A percentile compares a stretch with the other conserved stretches of the same genome.
Conservation (phyloP, 805 yeast species). For the Priceomyces castillae region DNA sequence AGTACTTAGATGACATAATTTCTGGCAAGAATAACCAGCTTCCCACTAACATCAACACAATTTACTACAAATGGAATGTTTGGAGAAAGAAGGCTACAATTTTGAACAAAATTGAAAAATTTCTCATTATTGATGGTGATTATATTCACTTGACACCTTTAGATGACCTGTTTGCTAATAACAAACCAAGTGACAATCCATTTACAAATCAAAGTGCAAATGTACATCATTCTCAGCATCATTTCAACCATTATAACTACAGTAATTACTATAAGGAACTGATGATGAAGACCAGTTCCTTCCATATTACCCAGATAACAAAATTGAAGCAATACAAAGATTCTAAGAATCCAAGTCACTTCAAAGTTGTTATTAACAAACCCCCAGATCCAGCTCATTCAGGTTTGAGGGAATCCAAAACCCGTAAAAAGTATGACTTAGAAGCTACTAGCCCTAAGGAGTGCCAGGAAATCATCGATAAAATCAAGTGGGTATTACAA, state of each 20-base stretch:
- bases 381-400: constrained; percentile 22
- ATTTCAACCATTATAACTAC: constrained; percentile 39
- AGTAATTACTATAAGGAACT: constrained; percentile 56
- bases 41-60: constrained; percentile 43
- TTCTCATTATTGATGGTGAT: constrained; percentile 90
- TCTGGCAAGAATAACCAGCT: constrained; percentile 26
- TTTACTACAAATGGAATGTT: constrained; percentile 81
- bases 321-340: constrained; percentile 68
- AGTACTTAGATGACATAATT: constrained; percentile 31
- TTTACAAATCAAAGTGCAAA: constrained; percentile 17
- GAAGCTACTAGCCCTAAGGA: constrained; percentile 66
- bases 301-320: constrained; percentile 76
- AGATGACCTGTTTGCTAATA: constrained; percentile 56
- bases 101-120: constrained; percentile 73
- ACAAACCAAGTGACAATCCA: constrained; percentile 32
- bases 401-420: constrained; percentile 49
- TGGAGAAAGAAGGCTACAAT: constrained; percentile 88
- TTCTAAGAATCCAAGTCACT: constrained; percentile 66
- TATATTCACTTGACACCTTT: constrained; percentile 86
- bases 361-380: constrained; percentile 67
- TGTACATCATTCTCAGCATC: constrained; percentile 24
- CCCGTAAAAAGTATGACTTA: constrained; percentile 80
- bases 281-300: constrained; percentile 76
- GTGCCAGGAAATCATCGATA: constrained; percentile 73
- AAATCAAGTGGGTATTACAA: constrained; percentile 55